A percentile compares a stretch with the other conserved stretches of the same genome.
Conservation (phyloP, 2,329 filamentous ascomycete genomes). For the Ophiostoma ips region DNA sequence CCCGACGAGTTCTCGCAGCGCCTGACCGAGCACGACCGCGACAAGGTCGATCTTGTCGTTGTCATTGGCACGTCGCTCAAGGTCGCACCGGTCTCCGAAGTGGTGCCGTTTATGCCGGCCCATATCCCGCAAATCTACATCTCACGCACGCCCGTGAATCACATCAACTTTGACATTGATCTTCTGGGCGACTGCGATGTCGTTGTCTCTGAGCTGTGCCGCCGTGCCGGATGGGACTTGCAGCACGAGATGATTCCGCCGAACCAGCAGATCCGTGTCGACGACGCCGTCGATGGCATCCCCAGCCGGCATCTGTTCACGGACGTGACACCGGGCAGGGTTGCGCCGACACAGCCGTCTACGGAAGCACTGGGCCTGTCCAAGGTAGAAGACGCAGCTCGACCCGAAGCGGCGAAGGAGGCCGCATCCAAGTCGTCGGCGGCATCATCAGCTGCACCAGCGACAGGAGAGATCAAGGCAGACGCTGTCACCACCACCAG, state of each 20-base stretch:
- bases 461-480: neutral
- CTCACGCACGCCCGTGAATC: slow-evolving; percentile 66
- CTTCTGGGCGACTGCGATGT: slow-evolving; percentile 91
- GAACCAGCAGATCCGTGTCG: slow-evolving; percentile 46
- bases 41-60: slow-evolving; percentile 74
- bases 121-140: slow-evolving; percentile 84
- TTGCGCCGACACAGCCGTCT: neutral
- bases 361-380: neutral
- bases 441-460: neutral
- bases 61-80: slow-evolving; percentile 95
- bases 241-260: slow-evolving; percentile 71
- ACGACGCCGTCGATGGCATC: slow-evolving; percentile 29
- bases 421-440: too few species aligned
- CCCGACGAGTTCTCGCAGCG: slow-evolving; percentile 71
- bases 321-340: slow-evolving; percentile 7
- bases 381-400: neutral
- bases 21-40: slow-evolving; percentile 66
- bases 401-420: neutral
- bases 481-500: neutral
- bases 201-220: slow-evolving; percentile 74
- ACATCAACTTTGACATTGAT: slow-evolving; percentile 94
- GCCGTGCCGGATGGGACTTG: slow-evolving; percentile 66
- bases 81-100: slow-evolving; percentile 86
- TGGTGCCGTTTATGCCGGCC: slow-evolving; percentile 66
- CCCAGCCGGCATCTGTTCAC: slow-evolving; percentile 30